Conservation (phyloP, 2,329 filamentous ascomycete species). For the Elsinoe batatas region DNA sequence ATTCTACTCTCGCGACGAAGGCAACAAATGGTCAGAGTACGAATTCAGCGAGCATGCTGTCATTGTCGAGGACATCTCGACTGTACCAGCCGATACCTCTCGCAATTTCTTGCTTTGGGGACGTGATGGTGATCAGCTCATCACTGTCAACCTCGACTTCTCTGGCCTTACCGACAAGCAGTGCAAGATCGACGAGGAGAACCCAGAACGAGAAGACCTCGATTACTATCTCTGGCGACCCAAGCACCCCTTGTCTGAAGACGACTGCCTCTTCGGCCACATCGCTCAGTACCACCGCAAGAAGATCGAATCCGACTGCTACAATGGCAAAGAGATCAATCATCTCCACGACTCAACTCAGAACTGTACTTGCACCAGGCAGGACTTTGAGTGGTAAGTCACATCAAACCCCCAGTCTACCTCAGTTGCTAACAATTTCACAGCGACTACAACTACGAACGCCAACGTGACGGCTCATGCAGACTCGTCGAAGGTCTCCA, state of each 20-base stretch:
- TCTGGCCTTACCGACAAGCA: conserved; percentile 60
- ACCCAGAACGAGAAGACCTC: conserved; percentile 44
- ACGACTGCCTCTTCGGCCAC: conserved; percentile 88
- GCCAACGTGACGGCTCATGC: conserved; percentile 67
- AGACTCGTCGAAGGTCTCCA: conserved; percentile 61
- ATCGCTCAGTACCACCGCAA: conserved; percentile 84
- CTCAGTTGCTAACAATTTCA: conserved; percentile 3
- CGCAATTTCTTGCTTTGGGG: conserved; percentile 91
- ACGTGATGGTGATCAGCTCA: conserved; percentile 48
- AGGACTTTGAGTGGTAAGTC: conserved; percentile 85
- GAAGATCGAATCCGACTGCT: conserved; percentile 67
- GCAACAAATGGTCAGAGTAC: conserved; percentile 66
- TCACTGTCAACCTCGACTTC: conserved; percentile 83
- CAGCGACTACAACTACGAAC: conserved; percentile 90
- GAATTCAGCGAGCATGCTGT: conserved; percentile 60
- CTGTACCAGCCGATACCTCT: conserved; percentile 77
- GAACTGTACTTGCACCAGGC: conserved; percentile 74
- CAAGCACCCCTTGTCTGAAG: conserved; percentile 64
- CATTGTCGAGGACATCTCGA: conserved; percentile 70
- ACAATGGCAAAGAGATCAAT: conserved; percentile 61
- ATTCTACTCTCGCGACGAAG: conserved; percentile 72
- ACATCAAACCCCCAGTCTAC: background rate
- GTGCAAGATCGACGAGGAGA: conserved; percentile 58
- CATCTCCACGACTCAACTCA: conserved; percentile 58
- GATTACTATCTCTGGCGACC: conserved; percentile 88